A percentile compares a stretch with the other conserved stretches of the same genome.
These are phyloP conservation scores for Chalciporus sphaerocephalus DNA, from an alignment of 768 basidiomycete genomes.

Conservation along the genomic window DNA sequence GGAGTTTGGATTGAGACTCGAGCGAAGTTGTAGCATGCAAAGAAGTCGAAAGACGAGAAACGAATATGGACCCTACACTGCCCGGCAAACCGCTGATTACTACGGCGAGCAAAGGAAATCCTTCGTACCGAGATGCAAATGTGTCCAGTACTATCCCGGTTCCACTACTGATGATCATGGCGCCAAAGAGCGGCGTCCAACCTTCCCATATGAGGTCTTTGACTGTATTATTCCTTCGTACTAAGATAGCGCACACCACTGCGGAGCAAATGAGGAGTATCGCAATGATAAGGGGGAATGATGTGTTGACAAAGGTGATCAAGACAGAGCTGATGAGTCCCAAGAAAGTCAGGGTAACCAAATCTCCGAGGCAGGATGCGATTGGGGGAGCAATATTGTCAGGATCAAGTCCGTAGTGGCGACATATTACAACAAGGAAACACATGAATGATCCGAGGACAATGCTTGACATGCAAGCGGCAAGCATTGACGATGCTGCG, in stretches of 20 bases:
- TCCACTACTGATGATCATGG: constrained; percentile 82
- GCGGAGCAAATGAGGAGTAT: constrained; percentile 46
- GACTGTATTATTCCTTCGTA: constrained; percentile 64
- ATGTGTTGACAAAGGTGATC: constrained; percentile 59
- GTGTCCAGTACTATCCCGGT: constrained; percentile 90
- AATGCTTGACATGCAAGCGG: constrained; percentile 72
- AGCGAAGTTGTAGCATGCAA: constrained; percentile 51
- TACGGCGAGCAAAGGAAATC: constrained; percentile 82
- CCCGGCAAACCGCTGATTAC: constrained; percentile 90
- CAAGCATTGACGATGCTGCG: constrained; percentile 71
- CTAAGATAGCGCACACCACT: constrained; percentile 50
- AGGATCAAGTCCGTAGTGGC: constrained; percentile 75
- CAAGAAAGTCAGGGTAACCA: constrained; percentile 83
- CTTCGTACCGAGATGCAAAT: constrained; percentile 83
- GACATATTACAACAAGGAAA: constrained; percentile 70
- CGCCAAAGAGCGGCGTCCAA: constrained; percentile 88
- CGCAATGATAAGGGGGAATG: constrained; percentile 54
- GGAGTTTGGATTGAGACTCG: constrained; percentile 2
- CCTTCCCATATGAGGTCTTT: constrained; percentile 73
- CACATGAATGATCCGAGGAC: constrained; percentile 94
- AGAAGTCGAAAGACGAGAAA: constrained; percentile 86
- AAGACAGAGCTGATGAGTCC: constrained; percentile 72
- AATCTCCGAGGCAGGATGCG: constrained; percentile 88
- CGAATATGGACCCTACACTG: constrained; percentile 84
- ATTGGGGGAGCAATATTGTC: constrained; percentile 96